phyloP scores from a whole-genome alignment of 2,329 filamentous ascomycete genomes.

The Epichloe glyceriae region DNA sequence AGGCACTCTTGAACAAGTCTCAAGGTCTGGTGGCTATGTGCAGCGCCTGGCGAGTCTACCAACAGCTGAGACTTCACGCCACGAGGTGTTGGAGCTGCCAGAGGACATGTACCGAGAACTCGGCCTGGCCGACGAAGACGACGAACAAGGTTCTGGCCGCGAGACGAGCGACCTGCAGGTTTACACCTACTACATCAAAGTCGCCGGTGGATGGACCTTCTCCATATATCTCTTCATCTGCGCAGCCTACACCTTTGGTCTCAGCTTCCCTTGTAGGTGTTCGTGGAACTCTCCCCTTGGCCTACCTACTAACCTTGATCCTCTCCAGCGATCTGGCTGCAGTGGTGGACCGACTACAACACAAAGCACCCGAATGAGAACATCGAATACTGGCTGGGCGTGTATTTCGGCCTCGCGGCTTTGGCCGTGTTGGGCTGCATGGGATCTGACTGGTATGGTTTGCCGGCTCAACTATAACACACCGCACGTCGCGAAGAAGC shows the following conservation, averaged over 20 bases:
- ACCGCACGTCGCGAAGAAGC: neutral
- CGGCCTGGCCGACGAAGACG: constrained; percentile 9
- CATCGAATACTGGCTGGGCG: constrained; percentile 11
- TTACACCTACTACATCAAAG: constrained; percentile 11
- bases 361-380: constrained; percentile 8
- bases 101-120: constrained; percentile 9
- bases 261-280: constrained; percentile 11
- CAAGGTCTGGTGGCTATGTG: constrained; percentile 3
- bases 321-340: constrained; percentile 12
- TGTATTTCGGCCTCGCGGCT: constrained; percentile 9
- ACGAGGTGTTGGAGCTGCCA: constrained; percentile 6
- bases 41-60: constrained; percentile 3
- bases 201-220: constrained; percentile 7
- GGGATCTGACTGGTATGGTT: constrained; percentile 8
- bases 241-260: constrained; percentile 9
- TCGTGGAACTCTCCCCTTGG: too few relatives aligned
- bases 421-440: constrained; percentile 9
- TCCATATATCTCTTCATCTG: constrained; percentile 10
- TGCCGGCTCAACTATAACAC: neutral
- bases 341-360: constrained; percentile 14
- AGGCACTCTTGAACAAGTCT: constrained; percentile 8
- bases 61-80: neutral
- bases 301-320: neutral
- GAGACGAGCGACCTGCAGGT: constrained; percentile 8
- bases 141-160: constrained; percentile 4